Evolutionary conservation across 805 yeast genomes (phyloP), one percentile per base, ranked within the genome.

Genomic region (Huiozyma sinensis): DNA sequence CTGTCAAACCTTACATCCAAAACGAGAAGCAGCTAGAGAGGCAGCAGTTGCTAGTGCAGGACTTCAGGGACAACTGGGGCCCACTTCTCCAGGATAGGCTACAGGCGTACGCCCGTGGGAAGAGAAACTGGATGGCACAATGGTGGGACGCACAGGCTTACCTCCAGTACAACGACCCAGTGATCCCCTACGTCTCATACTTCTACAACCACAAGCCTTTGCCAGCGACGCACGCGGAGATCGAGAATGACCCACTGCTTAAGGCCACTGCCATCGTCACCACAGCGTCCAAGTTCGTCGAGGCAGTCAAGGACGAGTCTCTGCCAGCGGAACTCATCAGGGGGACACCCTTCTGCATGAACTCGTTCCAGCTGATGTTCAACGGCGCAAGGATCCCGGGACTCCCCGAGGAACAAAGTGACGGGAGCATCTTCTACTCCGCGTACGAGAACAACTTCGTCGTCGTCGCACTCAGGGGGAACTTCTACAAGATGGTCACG

Each of bases 131-230:
- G 98, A 72, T 90, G 56, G 76, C 83, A 39, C 81, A 77, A 47
- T 87, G 82, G 73, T 90, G 98, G 98, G 95, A 90, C 63, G 83
- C 84, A 55, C 85, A 83, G 53, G 95, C 96, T 17, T 90, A 90
- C 66, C 70, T 90, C 70, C 79, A 83, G 36, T 89, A 87, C 68
- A 75, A 92, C 52, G 97, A 87, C 64, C 95, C 97, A 0, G 84
- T 90, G n/a, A 84, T 85, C 28, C 97, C 97, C 9, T 89, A 80
- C 59, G 95, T 87, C 33, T 83, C 95, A 17, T 90, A 90, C 69
- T 92, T 87, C 55, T 90, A 76, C 67, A 74, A 80, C 43, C 95
- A 90, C 68, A 81, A 77, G 63, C 90, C 84, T 55, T 51, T 70
- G 33, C 70, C 71, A 6, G 32, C 42, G 6, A 44, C 48, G 11